Percentiles rank a stretch among this genome's conserved stretches.
Conservation (phyloP, 106 monocot species). For the Chionographis japonica region DNA sequence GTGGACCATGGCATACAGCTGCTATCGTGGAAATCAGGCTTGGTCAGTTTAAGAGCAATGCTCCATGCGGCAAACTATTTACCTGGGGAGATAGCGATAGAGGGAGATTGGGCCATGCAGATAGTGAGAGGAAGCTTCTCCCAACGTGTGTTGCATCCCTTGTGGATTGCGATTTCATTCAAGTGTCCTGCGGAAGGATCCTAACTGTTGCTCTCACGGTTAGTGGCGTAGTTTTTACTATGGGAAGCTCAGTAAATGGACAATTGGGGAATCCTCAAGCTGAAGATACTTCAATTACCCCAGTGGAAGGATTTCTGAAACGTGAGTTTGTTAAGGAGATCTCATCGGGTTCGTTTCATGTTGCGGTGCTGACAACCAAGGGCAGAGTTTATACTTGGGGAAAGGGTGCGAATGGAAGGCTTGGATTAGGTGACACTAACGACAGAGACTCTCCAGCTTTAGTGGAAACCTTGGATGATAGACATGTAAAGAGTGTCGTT, state of each 20-base stretch:
- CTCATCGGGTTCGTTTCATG: constrained; percentile 61
- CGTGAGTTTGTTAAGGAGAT: constrained; percentile 63
- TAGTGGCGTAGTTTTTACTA: constrained; percentile 38
- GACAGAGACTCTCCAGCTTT: constrained; percentile 46
- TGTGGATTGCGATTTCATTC: constrained; percentile 45
- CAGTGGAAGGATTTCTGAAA: constrained; percentile 51
- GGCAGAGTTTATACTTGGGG: constrained; percentile 76
- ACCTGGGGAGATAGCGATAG: constrained; percentile 62
- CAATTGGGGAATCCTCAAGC: constrained; percentile 45
- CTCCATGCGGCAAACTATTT: constrained; percentile 43
- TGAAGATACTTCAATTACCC: constrained; percentile 27
- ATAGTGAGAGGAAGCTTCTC: constrained; percentile 35
- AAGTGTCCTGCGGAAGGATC: constrained; percentile 48
- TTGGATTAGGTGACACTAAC: constrained; percentile 57
- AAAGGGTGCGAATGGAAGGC: constrained; percentile 58
- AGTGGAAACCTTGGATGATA: constrained; percentile 57
- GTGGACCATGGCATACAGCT: constrained; percentile 67
- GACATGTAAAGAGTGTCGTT: constrained; percentile 37
- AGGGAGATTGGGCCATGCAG: constrained; percentile 50
- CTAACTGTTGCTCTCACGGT: constrained; percentile 47
- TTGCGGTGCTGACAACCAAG: constrained; percentile 46
- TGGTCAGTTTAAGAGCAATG: constrained; percentile 27
- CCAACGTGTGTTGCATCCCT: constrained; percentile 56
- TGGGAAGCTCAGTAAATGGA: constrained; percentile 37
- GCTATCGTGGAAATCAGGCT: constrained; percentile 40